Percentiles rank a stretch among this genome's conserved stretches.
phyloP scores from a whole-genome alignment of 2,329 filamentous ascomycete genomes.

The Talaromyces verruculosus region DNA sequence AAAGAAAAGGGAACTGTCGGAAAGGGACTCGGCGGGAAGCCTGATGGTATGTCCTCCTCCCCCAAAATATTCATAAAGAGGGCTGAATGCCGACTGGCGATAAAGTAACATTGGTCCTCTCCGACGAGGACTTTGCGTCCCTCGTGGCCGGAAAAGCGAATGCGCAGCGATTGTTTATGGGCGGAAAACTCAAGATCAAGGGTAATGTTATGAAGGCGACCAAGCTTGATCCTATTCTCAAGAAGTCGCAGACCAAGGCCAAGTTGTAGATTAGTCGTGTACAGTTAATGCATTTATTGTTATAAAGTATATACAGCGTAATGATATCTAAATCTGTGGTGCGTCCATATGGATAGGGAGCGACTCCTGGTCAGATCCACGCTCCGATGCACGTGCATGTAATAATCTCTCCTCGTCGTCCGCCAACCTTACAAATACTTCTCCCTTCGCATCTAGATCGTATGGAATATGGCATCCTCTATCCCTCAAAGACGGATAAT shows the following conservation, averaged over 20 bases:
- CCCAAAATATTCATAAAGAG: no score
- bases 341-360: constrained; percentile 10
- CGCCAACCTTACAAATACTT: constrained; percentile 31
- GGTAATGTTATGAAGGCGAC: constrained; percentile 98
- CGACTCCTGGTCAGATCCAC: background rate
- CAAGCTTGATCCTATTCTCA: constrained; percentile 89
- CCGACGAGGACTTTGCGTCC: constrained; percentile 81
- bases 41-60: constrained; percentile 63
- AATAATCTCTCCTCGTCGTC: constrained; percentile 36
- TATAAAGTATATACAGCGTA: background rate
- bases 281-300: background rate
- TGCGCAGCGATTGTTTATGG: constrained; percentile 94
- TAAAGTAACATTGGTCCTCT: constrained; percentile 78
- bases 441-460: constrained; percentile 23
- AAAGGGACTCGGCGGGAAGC: constrained; percentile 74
- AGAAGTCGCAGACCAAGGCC: constrained; percentile 79
- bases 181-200: constrained; percentile 97
- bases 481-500: constrained; percentile 57
- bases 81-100: no score
- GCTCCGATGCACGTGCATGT: background rate
- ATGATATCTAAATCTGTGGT: background rate
- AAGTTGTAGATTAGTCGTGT: constrained; percentile 64
- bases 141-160: constrained; percentile 86
- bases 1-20: constrained; percentile 84
- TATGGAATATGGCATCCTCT: constrained; percentile 55